Percentiles rank a stretch among this genome's conserved stretches.
These are phyloP conservation scores for Amphichorda felina DNA, from an alignment of 2,329 filamentous ascomycete species.

Conservation along the genomic window DNA sequence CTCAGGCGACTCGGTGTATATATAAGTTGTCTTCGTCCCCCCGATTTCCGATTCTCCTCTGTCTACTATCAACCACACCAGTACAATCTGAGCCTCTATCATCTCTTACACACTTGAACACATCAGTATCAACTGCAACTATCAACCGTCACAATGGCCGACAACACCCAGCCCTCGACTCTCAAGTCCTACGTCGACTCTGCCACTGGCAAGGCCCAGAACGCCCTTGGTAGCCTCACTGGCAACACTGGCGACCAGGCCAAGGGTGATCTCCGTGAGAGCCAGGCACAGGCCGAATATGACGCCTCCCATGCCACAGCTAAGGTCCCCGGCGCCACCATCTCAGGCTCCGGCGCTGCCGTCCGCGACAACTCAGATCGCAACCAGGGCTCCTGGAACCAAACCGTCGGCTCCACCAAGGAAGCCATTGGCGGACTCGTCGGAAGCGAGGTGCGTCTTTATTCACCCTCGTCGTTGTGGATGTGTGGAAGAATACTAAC, in stretches of 20 bases:
- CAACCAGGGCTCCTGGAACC: slow-evolving; percentile 65
- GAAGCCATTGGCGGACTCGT: slow-evolving; percentile 65
- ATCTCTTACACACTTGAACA: background rate
- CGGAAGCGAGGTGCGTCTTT: slow-evolving; percentile 56
- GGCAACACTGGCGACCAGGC: slow-evolving; percentile 58
- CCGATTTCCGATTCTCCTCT: too few species aligned
- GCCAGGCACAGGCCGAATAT: slow-evolving; percentile 54
- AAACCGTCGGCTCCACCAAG: slow-evolving; percentile 79
- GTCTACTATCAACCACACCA: too few species aligned
- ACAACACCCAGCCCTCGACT: slow-evolving; percentile 46
- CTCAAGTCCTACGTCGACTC: slow-evolving; percentile 67
- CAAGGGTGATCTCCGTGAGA: slow-evolving; percentile 53
- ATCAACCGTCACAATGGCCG: slow-evolving; percentile 13
- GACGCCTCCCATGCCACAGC: slow-evolving; percentile 63
- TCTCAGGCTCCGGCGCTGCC: slow-evolving; percentile 58
- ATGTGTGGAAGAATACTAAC: background rate
- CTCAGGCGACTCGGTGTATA: too few species aligned
- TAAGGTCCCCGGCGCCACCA: slow-evolving; percentile 61
- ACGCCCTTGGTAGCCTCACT: slow-evolving; percentile 57
- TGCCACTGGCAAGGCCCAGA: slow-evolving; percentile 62
- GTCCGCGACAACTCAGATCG: slow-evolving; percentile 64
- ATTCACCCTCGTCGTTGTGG: background rate
- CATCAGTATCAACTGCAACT: background rate
- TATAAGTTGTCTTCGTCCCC: too few species aligned
- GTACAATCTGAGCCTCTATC: too few species aligned